Evolutionary conservation across 2,329 filamentous ascomycete species (phyloP), one percentile per base, ranked within the genome.

Genomic region (Ceratocystis huliohia): DNA sequence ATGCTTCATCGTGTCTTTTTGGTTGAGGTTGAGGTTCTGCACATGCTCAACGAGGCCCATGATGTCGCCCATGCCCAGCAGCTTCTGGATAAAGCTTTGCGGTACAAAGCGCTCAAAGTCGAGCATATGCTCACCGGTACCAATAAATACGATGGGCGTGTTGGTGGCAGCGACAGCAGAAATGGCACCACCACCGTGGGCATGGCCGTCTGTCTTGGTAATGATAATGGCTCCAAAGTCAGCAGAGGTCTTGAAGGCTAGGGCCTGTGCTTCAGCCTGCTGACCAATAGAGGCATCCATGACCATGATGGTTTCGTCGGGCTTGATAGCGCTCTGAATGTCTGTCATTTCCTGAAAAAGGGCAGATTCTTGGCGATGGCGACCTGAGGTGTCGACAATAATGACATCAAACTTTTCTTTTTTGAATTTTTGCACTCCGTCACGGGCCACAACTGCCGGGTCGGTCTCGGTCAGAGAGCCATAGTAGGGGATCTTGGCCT

Each of bases 1-100:
- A 78, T 99, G 93, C 80, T 99, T 99, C 82, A 99, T 96, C 2
- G 94, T 97, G 72, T 97, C 93, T 77, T 99, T 97, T 71, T 96
- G 94, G 76, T 97, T 92, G 63, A 96, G 84, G 74, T 96, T 96
- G 64, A 99, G 83, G 41, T 88, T 90, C 75, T 99, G 94, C 1
- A 99, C 94, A 74, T 99, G 94, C 76, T 99, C 94, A 10, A 99
- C 89, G 41, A 99, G 78, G 0, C 94, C 93, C 30, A 89, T 88
- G 81, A 99, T 95, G 73, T 99, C 94, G 59, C 94, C 94, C 91
- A 97, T 97, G 63, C 94, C 94, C 15, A 99, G 81, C 5, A 99
- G 79, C 76, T 96, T 99, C 70, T 88, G 89, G 59, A 99, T 86
- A 73, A 99, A 99, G 62, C 93, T 88, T 73, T 95, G 88, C 1